phyloP scores from a whole-genome alignment of 2,329 filamentous ascomycete genomes.

The Cylindrodendrum hubeiense region DNA sequence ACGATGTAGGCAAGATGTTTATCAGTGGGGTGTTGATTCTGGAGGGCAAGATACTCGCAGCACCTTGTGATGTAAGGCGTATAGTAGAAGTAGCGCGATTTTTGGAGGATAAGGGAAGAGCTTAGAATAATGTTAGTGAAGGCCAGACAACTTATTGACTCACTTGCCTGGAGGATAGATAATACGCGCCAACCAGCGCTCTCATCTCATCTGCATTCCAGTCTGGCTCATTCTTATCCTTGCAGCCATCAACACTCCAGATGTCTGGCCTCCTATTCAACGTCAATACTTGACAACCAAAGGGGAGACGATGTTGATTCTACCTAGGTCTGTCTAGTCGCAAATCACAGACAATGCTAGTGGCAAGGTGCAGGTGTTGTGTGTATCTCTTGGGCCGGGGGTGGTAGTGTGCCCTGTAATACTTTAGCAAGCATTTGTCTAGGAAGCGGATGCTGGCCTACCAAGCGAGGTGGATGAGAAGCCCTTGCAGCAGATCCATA shows the following conservation, averaged over 20 bases:
- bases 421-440: background rate
- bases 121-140: conserved; percentile 21
- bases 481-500: conserved; percentile 46
- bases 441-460: background rate
- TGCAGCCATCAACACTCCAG: conserved; percentile 42
- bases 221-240: conserved; percentile 34
- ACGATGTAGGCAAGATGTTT: conserved; percentile 44
- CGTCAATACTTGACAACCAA: background rate
- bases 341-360: conserved; percentile 48
- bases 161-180: conserved; percentile 45
- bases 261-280: conserved; percentile 30
- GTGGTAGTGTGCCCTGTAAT: conserved; percentile 48
- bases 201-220: conserved; percentile 46
- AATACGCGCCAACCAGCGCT: conserved; percentile 46
- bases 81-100: conserved; percentile 41
- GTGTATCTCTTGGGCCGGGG: conserved; percentile 43
- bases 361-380: conserved; percentile 45
- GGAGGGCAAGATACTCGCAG: conserved; percentile 36
- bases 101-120: conserved; percentile 47
- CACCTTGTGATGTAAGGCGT: conserved; percentile 40
- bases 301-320: background rate
- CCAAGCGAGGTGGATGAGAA: conserved; percentile 48
- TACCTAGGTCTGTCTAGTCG: conserved; percentile 42
- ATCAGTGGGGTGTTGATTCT: conserved; percentile 35
- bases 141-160: fast-evolving